These are phyloP conservation scores for Ogataea nonfermentans DNA, from an alignment of 805 yeast genomes.

Conservation along the genomic window DNA sequence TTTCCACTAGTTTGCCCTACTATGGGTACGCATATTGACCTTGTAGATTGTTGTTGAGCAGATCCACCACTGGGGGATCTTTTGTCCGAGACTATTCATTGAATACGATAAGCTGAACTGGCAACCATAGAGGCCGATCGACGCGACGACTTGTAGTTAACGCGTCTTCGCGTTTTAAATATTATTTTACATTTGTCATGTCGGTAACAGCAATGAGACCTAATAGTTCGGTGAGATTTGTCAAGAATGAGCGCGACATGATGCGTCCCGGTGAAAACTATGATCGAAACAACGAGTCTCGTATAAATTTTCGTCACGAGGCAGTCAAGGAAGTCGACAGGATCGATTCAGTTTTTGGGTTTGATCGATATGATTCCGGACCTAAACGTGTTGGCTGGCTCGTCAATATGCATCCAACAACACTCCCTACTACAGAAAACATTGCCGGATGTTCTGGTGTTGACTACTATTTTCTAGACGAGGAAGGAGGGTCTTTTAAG, in stretches of 20 bases:
- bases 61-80: too few species aligned
- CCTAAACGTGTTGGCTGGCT: conserved; percentile 84
- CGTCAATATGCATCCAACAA: conserved; percentile 88
- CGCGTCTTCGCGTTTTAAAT: conserved; percentile 13
- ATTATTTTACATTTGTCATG: conserved; percentile 8
- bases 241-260: conserved; percentile 10
- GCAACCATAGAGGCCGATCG: conserved; percentile 3
- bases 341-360: conserved; percentile 84
- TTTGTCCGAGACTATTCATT: too few species aligned
- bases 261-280: conserved; percentile 2
- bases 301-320: conserved; percentile 41
- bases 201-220: conserved; percentile 11
- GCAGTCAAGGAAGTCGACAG: conserved; percentile 60
- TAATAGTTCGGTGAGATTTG: conserved; percentile 9
- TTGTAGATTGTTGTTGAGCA: too few species aligned
- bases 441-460: conserved; percentile 81
- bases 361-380: conserved; percentile 72
- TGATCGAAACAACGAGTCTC: conserved; percentile 10
- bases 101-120: too few species aligned
- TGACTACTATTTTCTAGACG: conserved; percentile 91
- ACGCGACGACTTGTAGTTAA: conserved; percentile 4
- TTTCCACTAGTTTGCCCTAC: too few species aligned
- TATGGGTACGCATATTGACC: too few species aligned
- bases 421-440: conserved; percentile 56
- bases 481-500: conserved; percentile 95